Conservation (phyloP, 2,329 filamentous ascomycete genomes). For the Phaeophleospora eucalypticola region DNA sequence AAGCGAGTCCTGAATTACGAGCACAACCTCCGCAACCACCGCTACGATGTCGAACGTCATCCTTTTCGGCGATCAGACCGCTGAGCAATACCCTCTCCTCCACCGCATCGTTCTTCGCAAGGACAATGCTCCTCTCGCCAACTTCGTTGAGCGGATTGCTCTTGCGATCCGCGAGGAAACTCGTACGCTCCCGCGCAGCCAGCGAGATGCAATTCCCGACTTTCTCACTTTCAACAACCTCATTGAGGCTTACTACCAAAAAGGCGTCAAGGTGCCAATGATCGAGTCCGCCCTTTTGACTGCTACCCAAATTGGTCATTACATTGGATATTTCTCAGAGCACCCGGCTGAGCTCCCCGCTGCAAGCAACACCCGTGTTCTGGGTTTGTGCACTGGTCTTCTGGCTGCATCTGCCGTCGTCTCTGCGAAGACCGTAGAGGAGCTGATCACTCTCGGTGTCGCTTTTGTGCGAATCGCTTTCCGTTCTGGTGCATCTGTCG, state of each 20-base stretch:
- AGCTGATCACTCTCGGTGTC: conserved; percentile 59
- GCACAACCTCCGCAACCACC: background rate
- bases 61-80: conserved; percentile 68
- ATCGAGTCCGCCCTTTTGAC: conserved; percentile 63
- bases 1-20: conserved; percentile 10
- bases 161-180: conserved; percentile 59
- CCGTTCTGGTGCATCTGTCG: conserved; percentile 52
- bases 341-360: conserved; percentile 51
- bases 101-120: conserved; percentile 46
- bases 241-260: conserved; percentile 60
- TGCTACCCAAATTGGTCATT: conserved; percentile 63
- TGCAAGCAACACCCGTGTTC: conserved; percentile 49
- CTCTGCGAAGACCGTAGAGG: conserved; percentile 58
- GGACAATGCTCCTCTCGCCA: conserved; percentile 56
- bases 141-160: conserved; percentile 58
- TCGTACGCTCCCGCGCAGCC: conserved; percentile 52
- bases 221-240: conserved; percentile 62
- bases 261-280: conserved; percentile 55
- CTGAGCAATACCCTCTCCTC: conserved; percentile 62
- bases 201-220: conserved; percentile 56
- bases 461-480: conserved; percentile 65
- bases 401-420: conserved; percentile 67
- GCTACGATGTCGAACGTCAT: conserved; percentile 47
- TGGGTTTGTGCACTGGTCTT: conserved; percentile 66
- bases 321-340: conserved; percentile 59